phyloP scores from a whole-genome alignment of 2,329 filamentous ascomycete species.

The Kalmusia sp. region DNA sequence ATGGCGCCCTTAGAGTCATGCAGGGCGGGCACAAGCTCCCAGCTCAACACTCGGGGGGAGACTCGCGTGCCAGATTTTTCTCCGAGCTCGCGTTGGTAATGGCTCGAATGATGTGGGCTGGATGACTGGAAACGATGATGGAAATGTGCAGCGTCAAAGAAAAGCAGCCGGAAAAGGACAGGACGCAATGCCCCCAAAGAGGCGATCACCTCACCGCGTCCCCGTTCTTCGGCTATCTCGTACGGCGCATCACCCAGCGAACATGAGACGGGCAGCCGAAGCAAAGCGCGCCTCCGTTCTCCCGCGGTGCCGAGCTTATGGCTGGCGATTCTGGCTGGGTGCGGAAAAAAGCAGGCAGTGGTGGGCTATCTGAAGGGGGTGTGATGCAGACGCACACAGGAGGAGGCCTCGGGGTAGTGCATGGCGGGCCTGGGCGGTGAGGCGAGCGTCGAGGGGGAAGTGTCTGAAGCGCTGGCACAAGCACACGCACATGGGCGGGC shows the following conservation, averaged over 20 bases:
- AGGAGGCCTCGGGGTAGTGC: background rate
- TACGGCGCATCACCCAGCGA: background rate
- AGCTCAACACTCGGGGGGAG: background rate
- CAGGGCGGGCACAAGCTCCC: no score
- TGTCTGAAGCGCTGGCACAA: no score
- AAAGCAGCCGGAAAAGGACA: background rate
- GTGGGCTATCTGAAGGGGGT: conserved; percentile 6
- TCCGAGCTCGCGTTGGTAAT: background rate
- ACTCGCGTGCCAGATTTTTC: background rate
- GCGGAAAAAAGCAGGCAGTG: conserved; percentile 25
- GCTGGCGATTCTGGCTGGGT: conserved; percentile 12
- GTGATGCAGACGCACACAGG: conserved; percentile 1
- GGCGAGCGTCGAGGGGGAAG: background rate
- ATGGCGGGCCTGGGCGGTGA: conserved; percentile 14
- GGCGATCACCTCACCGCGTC: background rate
- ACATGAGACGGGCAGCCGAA: conserved; percentile 24
- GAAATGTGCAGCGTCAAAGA: background rate
- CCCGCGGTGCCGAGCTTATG: conserved; percentile 29
- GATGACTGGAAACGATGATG: background rate
- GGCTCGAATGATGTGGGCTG: background rate
- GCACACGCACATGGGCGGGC: background rate
- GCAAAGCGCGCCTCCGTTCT: conserved; percentile 31
- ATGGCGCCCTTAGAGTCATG: background rate
- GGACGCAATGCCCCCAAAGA: background rate
- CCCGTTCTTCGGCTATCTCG: conserved; percentile 21